Evolutionary conservation across 768 basidiomycete species (phyloP), one percentile per base, ranked within the genome.

Genomic region (Termitomyces sp.): DNA sequence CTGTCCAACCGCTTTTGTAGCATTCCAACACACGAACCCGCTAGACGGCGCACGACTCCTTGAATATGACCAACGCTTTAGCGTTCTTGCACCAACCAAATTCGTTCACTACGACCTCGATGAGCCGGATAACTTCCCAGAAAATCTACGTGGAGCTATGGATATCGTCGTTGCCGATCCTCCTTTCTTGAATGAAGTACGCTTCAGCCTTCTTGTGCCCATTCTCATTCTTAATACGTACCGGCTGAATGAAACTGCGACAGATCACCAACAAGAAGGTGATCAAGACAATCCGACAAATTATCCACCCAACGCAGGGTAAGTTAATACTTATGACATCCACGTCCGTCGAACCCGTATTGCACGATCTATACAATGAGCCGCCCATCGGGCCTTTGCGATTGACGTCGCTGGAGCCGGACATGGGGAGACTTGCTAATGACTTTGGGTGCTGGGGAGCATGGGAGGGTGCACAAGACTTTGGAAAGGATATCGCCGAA

Each of bases 1-100:
- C 67, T 77, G 77, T 61, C 79, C 79, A 23, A 81, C 79, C 2
- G 75, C 69, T 2, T 81, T 76, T 44, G 78, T 81, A n/a, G 78
- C 77, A 2, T 79, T 78, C 65, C 77, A 80, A 54, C 74, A 79
- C 60, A 69, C 63, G 18, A 70, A 73, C 32, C 71, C 66, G 8
- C 70, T 74, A 8, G 57, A 67, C 4, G 68, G 67, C 16, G 74
- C 78, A 14, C 61, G 64, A 8, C 68, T 81, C 26, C 69, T 81
- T 16, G 79, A 80, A 63, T 70, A 71, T 50, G 79, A 81, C 52
- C 71, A 74, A 33, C 72, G 79, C 1, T 79, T 80, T 60, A 67
- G 67, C 23, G 71, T 78, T 5, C 70, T 79, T 18, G 68, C 77
- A 2, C 74, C 76, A 0, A 68, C 59, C 36, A 70, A 77, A 43